A percentile compares a stretch with the other conserved stretches of the same genome.
Evolutionary conservation across 768 basidiomycete genomes (phyloP).

Genomic region (Lactarius quietus): DNA sequence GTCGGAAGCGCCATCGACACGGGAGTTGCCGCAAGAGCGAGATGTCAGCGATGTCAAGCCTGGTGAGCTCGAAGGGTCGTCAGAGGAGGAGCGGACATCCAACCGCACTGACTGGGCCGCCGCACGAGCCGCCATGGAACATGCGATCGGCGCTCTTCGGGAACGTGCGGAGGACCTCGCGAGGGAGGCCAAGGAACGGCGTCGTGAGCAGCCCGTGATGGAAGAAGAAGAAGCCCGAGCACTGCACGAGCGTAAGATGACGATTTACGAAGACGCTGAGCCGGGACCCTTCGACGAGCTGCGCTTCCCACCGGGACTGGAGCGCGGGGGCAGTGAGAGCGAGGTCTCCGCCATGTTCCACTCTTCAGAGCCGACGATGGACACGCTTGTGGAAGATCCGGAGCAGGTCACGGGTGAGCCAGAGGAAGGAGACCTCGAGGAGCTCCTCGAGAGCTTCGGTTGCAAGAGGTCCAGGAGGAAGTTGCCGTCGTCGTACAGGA

Average conservation of each 20-base stretch:
- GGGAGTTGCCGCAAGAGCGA: conserved; percentile 9
- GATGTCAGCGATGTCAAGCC: conserved; percentile 21
- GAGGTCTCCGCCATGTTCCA: conserved; percentile 4
- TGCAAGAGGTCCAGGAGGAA: neutral
- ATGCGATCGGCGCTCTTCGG: conserved; percentile 14
- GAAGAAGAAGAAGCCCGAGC: conserved; percentile 14
- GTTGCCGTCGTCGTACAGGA: conserved; percentile 6
- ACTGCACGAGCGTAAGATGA: conserved; percentile 18
- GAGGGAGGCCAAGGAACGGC: conserved; percentile 19
- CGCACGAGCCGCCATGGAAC: conserved; percentile 20
- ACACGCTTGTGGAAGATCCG: conserved; percentile 17
- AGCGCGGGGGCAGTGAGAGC: neutral
- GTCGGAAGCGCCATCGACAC: neutral
- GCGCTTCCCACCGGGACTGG: conserved; percentile 22
- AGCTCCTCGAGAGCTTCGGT: neutral
- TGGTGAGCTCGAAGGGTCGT: conserved; percentile 14
- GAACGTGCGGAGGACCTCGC: conserved; percentile 17
- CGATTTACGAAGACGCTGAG: conserved; percentile 18
- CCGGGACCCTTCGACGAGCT: conserved; percentile 13
- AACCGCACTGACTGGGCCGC: conserved; percentile 18
- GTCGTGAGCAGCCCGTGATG: conserved; percentile 8
- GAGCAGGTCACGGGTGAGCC: conserved; percentile 1
- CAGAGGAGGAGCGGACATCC: conserved; percentile 1
- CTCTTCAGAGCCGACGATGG: conserved; percentile 16
- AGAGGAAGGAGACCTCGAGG: neutral